Conservation (phyloP, 768 basidiomycete species). For the Fomitopsis pulvina region DNA sequence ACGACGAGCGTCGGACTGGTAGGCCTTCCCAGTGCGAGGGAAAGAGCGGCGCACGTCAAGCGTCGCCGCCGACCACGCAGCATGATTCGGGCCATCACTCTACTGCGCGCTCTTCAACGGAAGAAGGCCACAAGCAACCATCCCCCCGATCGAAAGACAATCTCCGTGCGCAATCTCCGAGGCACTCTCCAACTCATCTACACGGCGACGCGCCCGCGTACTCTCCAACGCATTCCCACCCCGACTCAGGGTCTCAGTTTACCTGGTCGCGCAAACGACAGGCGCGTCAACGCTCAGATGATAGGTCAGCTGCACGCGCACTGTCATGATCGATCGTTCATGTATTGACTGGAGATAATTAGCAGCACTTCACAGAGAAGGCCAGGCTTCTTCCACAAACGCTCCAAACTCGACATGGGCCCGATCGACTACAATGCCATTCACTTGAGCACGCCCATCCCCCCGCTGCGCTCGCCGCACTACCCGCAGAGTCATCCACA, state of each 20-base stretch:
- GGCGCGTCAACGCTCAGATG: slow-evolving; percentile 1
- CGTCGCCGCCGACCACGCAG: neutral
- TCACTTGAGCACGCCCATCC: slow-evolving; percentile 10
- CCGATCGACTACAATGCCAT: slow-evolving; percentile 21
- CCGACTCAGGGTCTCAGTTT: neutral
- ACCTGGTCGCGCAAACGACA: neutral
- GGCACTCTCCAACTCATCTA: neutral
- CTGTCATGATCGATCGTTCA: neutral
- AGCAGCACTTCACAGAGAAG: slow-evolving; percentile 3
- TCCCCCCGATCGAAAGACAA: neutral
- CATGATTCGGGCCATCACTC: neutral
- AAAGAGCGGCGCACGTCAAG: neutral
- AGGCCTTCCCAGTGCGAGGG: neutral
- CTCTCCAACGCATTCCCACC: neutral
- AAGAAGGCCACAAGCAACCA: neutral
- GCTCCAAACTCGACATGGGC: slow-evolving; percentile 15
- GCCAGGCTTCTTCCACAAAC: slow-evolving; percentile 4
- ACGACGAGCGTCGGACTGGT: neutral
- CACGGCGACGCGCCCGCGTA: neutral
- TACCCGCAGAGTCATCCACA: slow-evolving; percentile 1
- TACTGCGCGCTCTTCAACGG: neutral
- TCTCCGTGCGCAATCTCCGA: neutral
- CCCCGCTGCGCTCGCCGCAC: slow-evolving; percentile 12
- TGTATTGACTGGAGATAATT: too few species aligned
- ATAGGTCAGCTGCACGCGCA: neutral